Evolutionary conservation across 148 eudicot genomes (phyloP), one percentile per base, ranked within the genome.

Genomic region (Euryodendron excelsum): DNA sequence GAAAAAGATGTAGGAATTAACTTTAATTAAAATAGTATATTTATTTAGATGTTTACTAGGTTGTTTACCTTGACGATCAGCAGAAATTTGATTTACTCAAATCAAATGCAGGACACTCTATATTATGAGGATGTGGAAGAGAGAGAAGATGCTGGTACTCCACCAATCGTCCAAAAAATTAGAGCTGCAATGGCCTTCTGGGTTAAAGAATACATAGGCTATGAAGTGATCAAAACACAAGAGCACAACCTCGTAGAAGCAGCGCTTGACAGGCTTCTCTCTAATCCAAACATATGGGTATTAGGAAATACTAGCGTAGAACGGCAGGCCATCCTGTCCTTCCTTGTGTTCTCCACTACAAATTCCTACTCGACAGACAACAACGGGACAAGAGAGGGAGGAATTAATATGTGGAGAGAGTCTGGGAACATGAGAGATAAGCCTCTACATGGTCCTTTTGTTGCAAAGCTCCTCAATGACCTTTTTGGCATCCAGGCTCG

Each of bases 71-170:
- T n/a, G n/a, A n/a, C n/a, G n/a, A n/a, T n/a, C n/a, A n/a, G n/a
- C n/a, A n/a, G n/a, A n/a, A n/a, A n/a, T n/a, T n/a, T n/a, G n/a
- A n/a, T n/a, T n/a, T n/a, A n/a, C n/a, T n/a, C 5, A 0, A 17
- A 28, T 74, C 0, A 18, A 10, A 23, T n/a, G 30, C 58, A 87
- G 88, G 88, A 85, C 74, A 85, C 88, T 5, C 61, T 85, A 27
- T 85, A 83, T 62, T 68, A 56, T 70, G 74, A 83, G 0, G 79
- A 79, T 2, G 36, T 87, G 27, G 90, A 87, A 77, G 86, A 85
- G 69, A 80, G 90, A 50, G 90, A 87, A 64, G 85, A 75, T 17
- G 88, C 90, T 0, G 90, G 90, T 9, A 87, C 90, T 2, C 90
- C 90, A 33, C 84, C 80, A 30, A 85, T 87, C 25, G 77, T 79